These are phyloP conservation scores for Coix lacrymajobi DNA, from an alignment of 176 grass and related monocot genomes.

Conservation along the genomic window DNA sequence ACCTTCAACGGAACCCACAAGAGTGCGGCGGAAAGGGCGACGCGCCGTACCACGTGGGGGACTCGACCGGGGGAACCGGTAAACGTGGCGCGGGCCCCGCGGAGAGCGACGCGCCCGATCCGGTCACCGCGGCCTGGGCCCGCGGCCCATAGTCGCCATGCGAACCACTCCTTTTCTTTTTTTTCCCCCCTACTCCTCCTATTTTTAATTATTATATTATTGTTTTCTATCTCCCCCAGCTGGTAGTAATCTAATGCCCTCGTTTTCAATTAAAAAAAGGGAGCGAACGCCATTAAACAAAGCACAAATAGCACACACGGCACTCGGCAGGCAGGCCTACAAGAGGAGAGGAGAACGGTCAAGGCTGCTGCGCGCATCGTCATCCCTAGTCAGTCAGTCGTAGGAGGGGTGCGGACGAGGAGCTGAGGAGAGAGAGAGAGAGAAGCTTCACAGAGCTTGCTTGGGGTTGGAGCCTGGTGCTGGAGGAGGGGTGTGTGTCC, in stretches of 20 bases:
- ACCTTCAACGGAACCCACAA: fast-evolving
- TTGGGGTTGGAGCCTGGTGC: background rate
- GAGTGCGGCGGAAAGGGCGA: background rate
- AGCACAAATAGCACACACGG: background rate
- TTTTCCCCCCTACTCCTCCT: background rate
- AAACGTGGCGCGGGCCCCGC: slow-evolving; percentile 7
- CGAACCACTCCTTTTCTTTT: slow-evolving; percentile 13
- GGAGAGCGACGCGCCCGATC: background rate
- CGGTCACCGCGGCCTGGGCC: slow-evolving; percentile 3
- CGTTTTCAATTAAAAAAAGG: background rate
- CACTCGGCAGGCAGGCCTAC: background rate
- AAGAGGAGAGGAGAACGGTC: background rate
- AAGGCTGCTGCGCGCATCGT: slow-evolving; percentile 8
- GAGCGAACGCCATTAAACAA: background rate
- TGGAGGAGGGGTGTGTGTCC: background rate
- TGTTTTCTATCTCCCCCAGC: background rate
- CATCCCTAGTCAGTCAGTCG: background rate
- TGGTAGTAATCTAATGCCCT: background rate
- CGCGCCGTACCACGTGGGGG: slow-evolving; percentile 27
- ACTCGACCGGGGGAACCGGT: slow-evolving; percentile 12
- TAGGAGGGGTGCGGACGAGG: background rate
- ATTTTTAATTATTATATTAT: background rate
- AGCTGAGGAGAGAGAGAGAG: background rate
- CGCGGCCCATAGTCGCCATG: background rate
- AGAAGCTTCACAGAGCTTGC: background rate